Base-by-base conservation (phyloP, 2,329 filamentous ascomycete species). In the Saccharata proteae region DNA sequence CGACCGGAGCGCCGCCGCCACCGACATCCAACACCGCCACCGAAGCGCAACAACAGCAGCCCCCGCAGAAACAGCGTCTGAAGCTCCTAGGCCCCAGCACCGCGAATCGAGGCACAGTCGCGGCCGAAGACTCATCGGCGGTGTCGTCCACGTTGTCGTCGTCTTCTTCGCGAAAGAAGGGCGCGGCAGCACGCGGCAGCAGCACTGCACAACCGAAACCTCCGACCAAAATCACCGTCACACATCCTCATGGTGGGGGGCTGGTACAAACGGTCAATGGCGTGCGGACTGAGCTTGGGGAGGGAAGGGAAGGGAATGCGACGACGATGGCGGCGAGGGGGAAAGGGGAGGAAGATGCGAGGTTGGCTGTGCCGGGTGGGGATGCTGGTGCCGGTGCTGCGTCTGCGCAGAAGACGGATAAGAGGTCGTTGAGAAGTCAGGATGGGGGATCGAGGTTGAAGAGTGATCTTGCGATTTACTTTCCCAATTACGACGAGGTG, bases 401-500 rank as follows among this genome's bases (percentile, higher is more conserved):
- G 33, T 24, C 33, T 36, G 20, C 38, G 29, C 32, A 41, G 35
- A 16, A 25, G 6, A 40, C 74, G 38, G 77, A 81, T 43, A 79
- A 72, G 53, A 63, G 86, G 47, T 88, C 84, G 51, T 63, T 94
- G 52, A 74, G 88, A 40, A 93, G 84, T 31, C 81, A 92, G 47
- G 84, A 93, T 51, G 71, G 70, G 46, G 80, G 79, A 8, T 78
- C 78, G 30, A 71, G 83, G 44, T 78, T 85, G 59, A 93, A 92
- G 66, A 94, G 85, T 58, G 86, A 94, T 50, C 67, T 96, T 38
- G 78, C 85, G 21, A 71, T 75, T 28, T 96, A 93, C 59, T 94
- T 96, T 49, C 77, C 81, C 31, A 86, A 92, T 48, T 96, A 93
- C 56, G 86, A 94, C 57, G 83, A 93, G 52, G 73, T 94, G 43